Conservation (phyloP, 116 monocot genomes). For the Papilionanthe hybrid region DNA sequence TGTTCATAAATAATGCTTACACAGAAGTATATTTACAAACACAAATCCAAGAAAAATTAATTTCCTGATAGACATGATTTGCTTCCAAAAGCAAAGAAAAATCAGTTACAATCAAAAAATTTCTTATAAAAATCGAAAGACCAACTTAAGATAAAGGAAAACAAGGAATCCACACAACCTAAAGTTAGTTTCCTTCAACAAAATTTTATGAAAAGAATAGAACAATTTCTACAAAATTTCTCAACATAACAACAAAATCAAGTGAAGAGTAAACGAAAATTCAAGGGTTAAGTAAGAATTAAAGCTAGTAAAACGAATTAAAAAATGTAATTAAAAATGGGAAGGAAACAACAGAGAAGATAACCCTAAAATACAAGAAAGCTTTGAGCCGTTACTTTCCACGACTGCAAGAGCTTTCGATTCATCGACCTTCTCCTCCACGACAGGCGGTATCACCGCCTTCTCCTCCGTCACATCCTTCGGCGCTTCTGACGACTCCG, state of each 20-base stretch:
- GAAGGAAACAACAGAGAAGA: neutral
- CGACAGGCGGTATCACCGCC: slow-evolving; percentile 12
- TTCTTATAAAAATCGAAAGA: neutral
- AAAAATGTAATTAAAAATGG: neutral
- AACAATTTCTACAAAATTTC: neutral
- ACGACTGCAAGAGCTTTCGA: slow-evolving; percentile 21
- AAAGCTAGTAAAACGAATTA: neutral
- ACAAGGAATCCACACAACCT: neutral
- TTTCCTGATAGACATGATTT: neutral
- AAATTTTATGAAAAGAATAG: neutral
- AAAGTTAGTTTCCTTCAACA: slow-evolving; percentile 2
- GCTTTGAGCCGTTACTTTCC: slow-evolving; percentile 12
- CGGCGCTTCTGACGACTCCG: neutral
- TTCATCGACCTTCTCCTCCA: slow-evolving; percentile 16
- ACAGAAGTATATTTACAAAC: neutral
- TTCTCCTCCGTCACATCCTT: slow-evolving; percentile 22
- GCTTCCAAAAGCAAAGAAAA: neutral
- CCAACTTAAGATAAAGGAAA: neutral
- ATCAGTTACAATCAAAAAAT: neutral
- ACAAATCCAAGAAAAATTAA: neutral
- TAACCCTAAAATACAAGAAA: neutral
- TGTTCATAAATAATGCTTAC: neutral
- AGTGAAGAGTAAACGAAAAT: neutral
- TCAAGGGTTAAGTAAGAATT: neutral
- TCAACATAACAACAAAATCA: neutral